Base-by-base conservation (phyloP, 2,329 filamentous ascomycete genomes). In the Arthroderma uncinatum region DNA sequence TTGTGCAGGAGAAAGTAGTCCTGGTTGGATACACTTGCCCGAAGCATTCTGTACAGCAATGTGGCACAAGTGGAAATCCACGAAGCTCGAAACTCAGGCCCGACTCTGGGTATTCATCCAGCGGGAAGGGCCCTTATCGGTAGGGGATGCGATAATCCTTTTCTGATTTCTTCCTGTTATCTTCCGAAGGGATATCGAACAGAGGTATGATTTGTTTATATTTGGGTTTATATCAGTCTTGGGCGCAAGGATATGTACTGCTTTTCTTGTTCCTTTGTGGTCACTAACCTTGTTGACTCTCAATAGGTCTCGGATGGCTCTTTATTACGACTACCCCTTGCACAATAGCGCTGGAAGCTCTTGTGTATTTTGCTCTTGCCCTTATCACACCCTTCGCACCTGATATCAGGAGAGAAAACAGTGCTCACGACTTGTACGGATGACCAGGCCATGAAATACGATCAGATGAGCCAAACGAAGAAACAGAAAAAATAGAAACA, bases 1-100 rank as follows among this genome's bases (percentile, higher is more conserved):
- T 66, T 48, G 76, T 91, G 58, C 82, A 89, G 63, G 84, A 87
- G 66, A 85, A 86, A 68, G 87, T 82, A 5, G 86, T 95, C 54
- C 77, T 88, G 19, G 89, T 95, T 23, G 91, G 90, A 54, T 93
- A 93, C 68, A 80, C 85, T 55, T 95, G 90, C 73, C 71, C 75
- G 48, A 70, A 69, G 25, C 86, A 89, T 62, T 64, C 63, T 14
- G 58, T 60, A 40, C 55, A 54, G 53, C 61, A 60, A 54, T 58
- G 53, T 57, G 63, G 59, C 36, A 62, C 58, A 37, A 53, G 47
- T 36, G 56, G 48, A 34, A 58, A 57, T 7, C 58, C 63, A 42
- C 53, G 60, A 44, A 53, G 53, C 16, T 40, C 39, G 14, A 57
- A 59, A 47, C 57, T 60, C 23, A 64, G 62, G 62, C 62, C 62